Percentiles rank a stretch among this genome's conserved stretches.
These are phyloP conservation scores for Lodderomyces beijingensis DNA, from an alignment of 1,139 yeast genomes.

Conservation along the genomic window DNA sequence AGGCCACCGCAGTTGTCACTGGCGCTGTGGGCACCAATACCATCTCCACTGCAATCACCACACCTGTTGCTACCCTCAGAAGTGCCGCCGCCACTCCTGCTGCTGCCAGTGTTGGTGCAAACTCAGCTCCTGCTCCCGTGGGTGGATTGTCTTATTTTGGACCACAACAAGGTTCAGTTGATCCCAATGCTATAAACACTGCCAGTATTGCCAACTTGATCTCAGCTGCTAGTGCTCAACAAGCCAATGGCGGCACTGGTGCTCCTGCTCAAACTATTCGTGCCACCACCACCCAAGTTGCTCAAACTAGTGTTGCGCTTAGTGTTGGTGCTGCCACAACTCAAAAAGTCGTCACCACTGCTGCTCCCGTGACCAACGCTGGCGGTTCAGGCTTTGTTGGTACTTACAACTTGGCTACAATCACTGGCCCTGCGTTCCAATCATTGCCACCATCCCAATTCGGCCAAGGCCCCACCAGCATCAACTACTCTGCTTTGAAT, in stretches of 20 bases:
- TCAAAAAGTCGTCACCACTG: slow-evolving; percentile 2
- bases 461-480: slow-evolving; percentile 9
- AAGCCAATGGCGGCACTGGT: neutral
- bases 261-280: slow-evolving; percentile 5
- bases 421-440: slow-evolving; percentile 12
- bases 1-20: slow-evolving; percentile 6
- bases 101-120: slow-evolving; percentile 1
- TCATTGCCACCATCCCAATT: slow-evolving; percentile 11
- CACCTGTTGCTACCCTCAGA: slow-evolving; percentile 1
- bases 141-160: slow-evolving; percentile 1
- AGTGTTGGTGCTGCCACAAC: slow-evolving; percentile 4
- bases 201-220: slow-evolving; percentile 7
- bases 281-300: slow-evolving; percentile 2
- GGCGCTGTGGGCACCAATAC: slow-evolving; percentile 2
- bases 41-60: neutral
- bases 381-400: slow-evolving; percentile 1
- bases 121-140: neutral
- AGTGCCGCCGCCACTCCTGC: slow-evolving; percentile 1
- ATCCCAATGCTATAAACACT: slow-evolving; percentile 5
- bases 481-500: slow-evolving; percentile 11
- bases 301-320: slow-evolving; percentile 8
- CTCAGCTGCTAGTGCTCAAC: slow-evolving; percentile 6
- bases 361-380: slow-evolving; percentile 4
- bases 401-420: slow-evolving; percentile 5
- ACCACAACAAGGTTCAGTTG: neutral